Evolutionary conservation across 257 asterid genomes (phyloP).

Genomic region (Pogostemon cablin): DNA sequence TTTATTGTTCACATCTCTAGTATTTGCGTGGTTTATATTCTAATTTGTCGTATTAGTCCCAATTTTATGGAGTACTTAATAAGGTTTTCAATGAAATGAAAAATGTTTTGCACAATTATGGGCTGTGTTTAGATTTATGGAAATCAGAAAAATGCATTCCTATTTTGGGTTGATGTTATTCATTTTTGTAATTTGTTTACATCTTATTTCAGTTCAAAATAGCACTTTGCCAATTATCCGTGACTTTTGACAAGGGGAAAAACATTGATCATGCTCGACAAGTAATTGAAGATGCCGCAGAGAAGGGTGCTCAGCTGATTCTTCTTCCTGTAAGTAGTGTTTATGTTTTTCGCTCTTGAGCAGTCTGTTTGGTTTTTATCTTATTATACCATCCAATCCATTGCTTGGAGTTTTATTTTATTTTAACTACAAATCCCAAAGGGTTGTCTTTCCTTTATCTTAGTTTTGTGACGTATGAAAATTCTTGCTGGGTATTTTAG

Average conservation of each 20-base stretch:
- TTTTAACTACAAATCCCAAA: neutral
- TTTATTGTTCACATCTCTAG: neutral
- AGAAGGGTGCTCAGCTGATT: conserved; percentile 71
- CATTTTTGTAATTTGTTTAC: conserved; percentile 14
- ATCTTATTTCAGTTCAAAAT: conserved; percentile 71
- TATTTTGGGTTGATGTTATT: neutral
- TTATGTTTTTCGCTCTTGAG: conserved; percentile 13
- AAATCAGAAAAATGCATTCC: neutral
- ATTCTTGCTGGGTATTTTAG: neutral
- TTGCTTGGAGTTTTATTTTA: conserved; percentile 16
- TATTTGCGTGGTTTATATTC: neutral
- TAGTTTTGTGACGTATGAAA: neutral
- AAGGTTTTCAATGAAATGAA: neutral
- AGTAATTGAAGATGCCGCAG: conserved; percentile 68
- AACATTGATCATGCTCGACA: conserved; percentile 69
- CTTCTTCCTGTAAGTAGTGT: conserved; percentile 68
- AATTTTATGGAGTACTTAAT: neutral
- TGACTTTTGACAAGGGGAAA: conserved; percentile 62
- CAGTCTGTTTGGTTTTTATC: neutral
- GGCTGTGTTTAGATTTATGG: neutral
- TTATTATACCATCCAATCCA: neutral
- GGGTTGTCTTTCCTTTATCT: neutral
- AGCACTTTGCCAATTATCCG: conserved; percentile 82
- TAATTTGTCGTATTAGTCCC: conserved; percentile 5
- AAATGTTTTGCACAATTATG: neutral